Conservation (phyloP, 192 early-diverging fungal species). For the Coemansia sp. region DNA sequence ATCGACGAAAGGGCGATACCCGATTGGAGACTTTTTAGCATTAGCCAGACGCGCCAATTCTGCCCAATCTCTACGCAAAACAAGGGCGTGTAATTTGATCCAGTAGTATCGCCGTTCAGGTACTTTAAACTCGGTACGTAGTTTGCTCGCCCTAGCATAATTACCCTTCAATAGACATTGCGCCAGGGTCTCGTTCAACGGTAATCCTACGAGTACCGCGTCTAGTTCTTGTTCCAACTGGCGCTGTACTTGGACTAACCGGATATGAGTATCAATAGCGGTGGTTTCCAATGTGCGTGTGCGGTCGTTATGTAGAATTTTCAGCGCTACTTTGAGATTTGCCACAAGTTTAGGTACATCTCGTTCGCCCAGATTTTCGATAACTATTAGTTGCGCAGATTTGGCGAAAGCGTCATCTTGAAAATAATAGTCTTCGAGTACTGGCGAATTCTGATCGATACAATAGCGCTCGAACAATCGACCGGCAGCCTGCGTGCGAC, state of each 20-base stretch:
- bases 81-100: conserved; percentile 83
- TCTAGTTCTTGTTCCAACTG: conserved; percentile 71
- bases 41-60: conserved; percentile 79
- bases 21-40: conserved; percentile 77
- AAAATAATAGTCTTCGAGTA: conserved; percentile 94
- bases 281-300: conserved; percentile 71
- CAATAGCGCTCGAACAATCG: conserved; percentile 85
- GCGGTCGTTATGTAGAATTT: conserved; percentile 75
- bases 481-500: conserved; percentile 78
- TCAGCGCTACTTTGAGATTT: conserved; percentile 69
- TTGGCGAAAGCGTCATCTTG: conserved; percentile 80
- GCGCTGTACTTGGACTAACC: conserved; percentile 69
- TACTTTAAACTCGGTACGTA: conserved; percentile 82
- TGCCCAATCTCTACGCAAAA: conserved; percentile 80
- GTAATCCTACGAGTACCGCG: conserved; percentile 66
- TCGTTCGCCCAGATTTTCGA: conserved; percentile 26
- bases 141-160: conserved; percentile 68
- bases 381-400: conserved; percentile 62
- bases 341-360: conserved; percentile 62
- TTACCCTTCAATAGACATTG: conserved; percentile 75
- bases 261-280: conserved; percentile 57
- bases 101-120: conserved; percentile 87
- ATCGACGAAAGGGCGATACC: conserved; percentile 77
- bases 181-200: conserved; percentile 83
- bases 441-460: conserved; percentile 67